phyloP scores from a whole-genome alignment of 805 yeast genomes.

The Tanozyma kutaoensis region DNA sequence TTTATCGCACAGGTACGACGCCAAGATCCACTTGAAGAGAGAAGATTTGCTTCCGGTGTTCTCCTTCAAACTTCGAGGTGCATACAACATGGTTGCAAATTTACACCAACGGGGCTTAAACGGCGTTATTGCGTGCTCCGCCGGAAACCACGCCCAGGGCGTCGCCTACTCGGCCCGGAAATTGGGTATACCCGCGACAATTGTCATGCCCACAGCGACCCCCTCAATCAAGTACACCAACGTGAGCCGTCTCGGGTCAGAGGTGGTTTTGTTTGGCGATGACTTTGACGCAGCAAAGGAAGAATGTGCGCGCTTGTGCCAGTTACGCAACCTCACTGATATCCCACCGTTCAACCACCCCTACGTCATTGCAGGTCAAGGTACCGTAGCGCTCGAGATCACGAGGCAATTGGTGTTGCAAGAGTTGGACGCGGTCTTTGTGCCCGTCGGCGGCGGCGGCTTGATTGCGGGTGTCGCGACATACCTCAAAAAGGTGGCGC shows the following conservation, averaged over 20 bases:
- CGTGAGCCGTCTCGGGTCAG: conserved; percentile 85
- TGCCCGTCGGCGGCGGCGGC: conserved; percentile 97
- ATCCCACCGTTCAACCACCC: conserved; percentile 99
- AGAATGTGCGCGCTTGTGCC: conserved; percentile 67
- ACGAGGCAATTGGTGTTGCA: conserved; percentile 74
- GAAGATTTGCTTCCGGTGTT: conserved; percentile 94
- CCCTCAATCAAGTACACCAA: conserved; percentile 90
- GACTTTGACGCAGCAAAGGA: conserved; percentile 92
- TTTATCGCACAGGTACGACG: conserved; percentile 59
- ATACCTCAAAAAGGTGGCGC: conserved; percentile 88
- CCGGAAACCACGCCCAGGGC: conserved; percentile 99
- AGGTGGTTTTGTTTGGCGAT: conserved; percentile 85
- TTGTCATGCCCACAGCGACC: conserved; percentile 96
- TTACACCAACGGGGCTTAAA: conserved; percentile 43
- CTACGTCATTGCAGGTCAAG: conserved; percentile 96
- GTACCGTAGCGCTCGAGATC: conserved; percentile 90
- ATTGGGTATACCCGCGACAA: conserved; percentile 83
- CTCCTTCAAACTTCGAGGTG: conserved; percentile 93
- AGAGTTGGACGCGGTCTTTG: conserved; percentile 74
- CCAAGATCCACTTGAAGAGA: conserved; percentile 70
- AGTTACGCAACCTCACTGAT: conserved; percentile 63
- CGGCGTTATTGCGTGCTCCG: conserved; percentile 97
- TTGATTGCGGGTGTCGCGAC: conserved; percentile 82
- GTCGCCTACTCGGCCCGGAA: conserved; percentile 87
- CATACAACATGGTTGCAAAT: conserved; percentile 93